Percentiles rank a stretch among this genome's conserved stretches.
phyloP scores from a whole-genome alignment of 345 rosid species.

The Lepidium aucheri region DNA sequence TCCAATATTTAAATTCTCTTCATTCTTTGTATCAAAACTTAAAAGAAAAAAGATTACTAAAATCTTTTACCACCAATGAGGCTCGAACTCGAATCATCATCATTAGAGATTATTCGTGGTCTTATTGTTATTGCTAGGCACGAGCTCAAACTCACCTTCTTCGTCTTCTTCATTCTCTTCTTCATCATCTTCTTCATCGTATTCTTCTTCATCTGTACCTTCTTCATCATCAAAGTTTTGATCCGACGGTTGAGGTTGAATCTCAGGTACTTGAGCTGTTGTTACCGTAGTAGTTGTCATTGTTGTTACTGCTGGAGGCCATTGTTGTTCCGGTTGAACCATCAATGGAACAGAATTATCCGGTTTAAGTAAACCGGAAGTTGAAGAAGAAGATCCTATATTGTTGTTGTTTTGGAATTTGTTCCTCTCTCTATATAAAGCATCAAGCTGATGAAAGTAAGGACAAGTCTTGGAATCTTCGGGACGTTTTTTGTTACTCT shows the following conservation, averaged over 20 bases:
- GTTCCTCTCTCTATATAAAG: conserved; percentile 47
- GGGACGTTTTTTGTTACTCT: conserved; percentile 64
- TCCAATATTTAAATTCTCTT: conserved; percentile 26
- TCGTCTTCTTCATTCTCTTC: conserved; percentile 54
- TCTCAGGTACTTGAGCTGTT: not conserved
- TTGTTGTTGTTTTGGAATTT: conserved; percentile 20
- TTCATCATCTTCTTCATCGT: conserved; percentile 31
- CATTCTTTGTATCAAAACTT: conserved; percentile 24
- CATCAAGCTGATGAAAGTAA: conserved; percentile 65
- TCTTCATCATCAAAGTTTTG: conserved; percentile 35
- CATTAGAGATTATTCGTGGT: conserved; percentile 9
- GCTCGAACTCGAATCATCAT: not conserved
- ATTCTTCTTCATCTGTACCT: conserved; percentile 17
- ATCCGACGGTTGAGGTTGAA: conserved; percentile 13
- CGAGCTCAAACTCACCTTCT: conserved; percentile 52
- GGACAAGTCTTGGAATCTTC: conserved; percentile 80
- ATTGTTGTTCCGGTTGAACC: conserved; percentile 71
- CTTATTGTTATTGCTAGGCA: conserved; percentile 35
- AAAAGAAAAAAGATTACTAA: not conserved
- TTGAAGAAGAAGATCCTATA: conserved; percentile 10
- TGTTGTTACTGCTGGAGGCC: conserved; percentile 39
- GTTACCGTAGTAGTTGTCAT: not conserved
- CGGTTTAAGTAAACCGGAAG: conserved; percentile 30
- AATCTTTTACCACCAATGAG: conserved; percentile 3
- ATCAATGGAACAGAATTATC: conserved; percentile 45